phyloP scores from a whole-genome alignment of 1,284 basidiomycete species.

The Heterobasidion irregulare region DNA sequence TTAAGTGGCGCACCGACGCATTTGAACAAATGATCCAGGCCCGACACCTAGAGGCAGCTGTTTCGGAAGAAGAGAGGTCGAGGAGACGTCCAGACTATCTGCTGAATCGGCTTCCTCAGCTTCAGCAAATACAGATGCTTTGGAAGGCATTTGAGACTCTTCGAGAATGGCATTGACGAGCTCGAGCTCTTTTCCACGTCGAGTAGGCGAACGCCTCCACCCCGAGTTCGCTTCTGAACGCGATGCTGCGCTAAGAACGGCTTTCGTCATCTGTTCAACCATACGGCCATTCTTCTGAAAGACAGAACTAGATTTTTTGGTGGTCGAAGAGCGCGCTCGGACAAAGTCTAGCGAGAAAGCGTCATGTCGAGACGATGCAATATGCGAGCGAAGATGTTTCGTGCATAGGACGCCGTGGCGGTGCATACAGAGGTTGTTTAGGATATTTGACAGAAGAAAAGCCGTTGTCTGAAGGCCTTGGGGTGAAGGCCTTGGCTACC shows the following conservation, averaged over 20 bases:
- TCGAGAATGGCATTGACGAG: conserved; percentile 11
- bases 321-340: neutral
- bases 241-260: neutral
- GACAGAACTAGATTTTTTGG: neutral
- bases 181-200: conserved; percentile 4
- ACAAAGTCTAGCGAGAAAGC: neutral
- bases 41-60: neutral
- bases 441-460: no score
- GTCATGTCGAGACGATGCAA: neutral
- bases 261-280: neutral
- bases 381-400: neutral
- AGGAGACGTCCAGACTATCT: neutral
- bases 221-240: neutral
- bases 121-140: neutral
- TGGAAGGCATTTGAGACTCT: conserved; percentile 1
- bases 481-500: no score
- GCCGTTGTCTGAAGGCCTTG: no score
- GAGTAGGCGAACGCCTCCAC: neutral
- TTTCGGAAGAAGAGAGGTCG: neutral
- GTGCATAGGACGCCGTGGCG: conserved; percentile 2
- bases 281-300: neutral
- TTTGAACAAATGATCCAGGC: conserved; percentile 9
- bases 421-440: conserved; percentile 4
- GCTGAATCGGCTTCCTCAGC: neutral
- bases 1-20: conserved; percentile 6